Conservation (phyloP, 2,329 filamentous ascomycete species). For the Ophiostoma sp. region DNA sequence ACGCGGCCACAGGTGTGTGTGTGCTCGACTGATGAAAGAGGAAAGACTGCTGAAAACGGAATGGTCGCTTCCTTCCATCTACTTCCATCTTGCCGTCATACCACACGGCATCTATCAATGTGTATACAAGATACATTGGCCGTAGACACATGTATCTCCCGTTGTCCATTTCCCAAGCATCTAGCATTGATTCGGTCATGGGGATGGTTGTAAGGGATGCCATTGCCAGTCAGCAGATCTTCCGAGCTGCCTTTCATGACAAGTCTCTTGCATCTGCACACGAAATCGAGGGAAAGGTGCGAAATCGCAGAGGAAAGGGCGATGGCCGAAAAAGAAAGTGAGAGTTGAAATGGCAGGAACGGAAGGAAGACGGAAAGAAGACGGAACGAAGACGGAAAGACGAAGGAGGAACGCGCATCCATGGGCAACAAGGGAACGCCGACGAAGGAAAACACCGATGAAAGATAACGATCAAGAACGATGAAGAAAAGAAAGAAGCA, state of each 20-base stretch:
- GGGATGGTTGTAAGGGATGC: neutral
- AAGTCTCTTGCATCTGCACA: neutral
- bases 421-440: no score
- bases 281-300: neutral
- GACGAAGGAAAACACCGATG: neutral
- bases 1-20: neutral
- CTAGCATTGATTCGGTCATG: neutral
- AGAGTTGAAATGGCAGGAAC: neutral
- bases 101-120: neutral
- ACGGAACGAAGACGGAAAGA: neutral
- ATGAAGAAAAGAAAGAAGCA: neutral
- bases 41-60: slow-evolving; percentile 21
- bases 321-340: neutral
- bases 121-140: neutral
- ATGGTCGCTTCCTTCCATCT: neutral
- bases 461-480: neutral
- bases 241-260: neutral
- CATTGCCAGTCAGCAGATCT: neutral
- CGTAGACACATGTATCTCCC: neutral
- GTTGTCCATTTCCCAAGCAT: neutral
- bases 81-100: neutral
- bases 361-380: neutral
- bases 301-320: neutral
- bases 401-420: neutral
- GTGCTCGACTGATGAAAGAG: slow-evolving; percentile 14